These are phyloP conservation scores for Eimeria necatrix DNA, from an alignment of 169 alveolate species.

Conservation along the genomic window DNA sequence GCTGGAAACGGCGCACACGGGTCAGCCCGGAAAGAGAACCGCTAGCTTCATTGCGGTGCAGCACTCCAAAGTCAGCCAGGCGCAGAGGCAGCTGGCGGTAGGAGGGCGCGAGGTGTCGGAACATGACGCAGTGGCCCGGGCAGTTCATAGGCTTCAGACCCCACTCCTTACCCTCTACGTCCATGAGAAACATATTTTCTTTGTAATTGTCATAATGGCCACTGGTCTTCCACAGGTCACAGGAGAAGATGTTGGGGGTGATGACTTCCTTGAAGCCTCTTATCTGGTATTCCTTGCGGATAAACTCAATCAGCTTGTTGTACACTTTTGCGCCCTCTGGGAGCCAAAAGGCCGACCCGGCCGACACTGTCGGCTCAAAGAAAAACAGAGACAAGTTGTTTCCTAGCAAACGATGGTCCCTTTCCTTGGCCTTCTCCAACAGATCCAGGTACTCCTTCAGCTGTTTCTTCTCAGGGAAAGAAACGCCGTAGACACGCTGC, in stretches of 20 bases:
- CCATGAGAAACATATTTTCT: conserved; percentile 92
- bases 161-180: conserved; percentile 97
- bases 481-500: conserved; percentile 99
- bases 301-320: conserved; percentile 96
- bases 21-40: conserved; percentile 99
- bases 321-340: conserved; percentile 98
- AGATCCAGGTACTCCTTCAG: conserved; percentile 95
- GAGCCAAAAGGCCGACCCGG: conserved; percentile 97
- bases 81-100: conserved; percentile 99
- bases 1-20: conserved; percentile 98
- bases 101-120: conserved; percentile 93
- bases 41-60: conserved; percentile 99
- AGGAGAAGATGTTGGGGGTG: conserved; percentile 97
- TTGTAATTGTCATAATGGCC: conserved; percentile 99
- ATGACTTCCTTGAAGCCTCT: conserved; percentile 92
- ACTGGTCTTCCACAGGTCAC: conserved; percentile 96
- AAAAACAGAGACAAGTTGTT: conserved; percentile 95
- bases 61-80: conserved; percentile 99
- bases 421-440: conserved; percentile 98
- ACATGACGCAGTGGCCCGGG: conserved; percentile 96
- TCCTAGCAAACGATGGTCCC: conserved; percentile 99
- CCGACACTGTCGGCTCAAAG: conserved; percentile 95
- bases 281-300: conserved; percentile 93
- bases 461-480: conserved; percentile 97
- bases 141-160: conserved; percentile 99